These are phyloP conservation scores for Lipomyces japonicus DNA, from an alignment of 805 yeast species.

Conservation along the genomic window DNA sequence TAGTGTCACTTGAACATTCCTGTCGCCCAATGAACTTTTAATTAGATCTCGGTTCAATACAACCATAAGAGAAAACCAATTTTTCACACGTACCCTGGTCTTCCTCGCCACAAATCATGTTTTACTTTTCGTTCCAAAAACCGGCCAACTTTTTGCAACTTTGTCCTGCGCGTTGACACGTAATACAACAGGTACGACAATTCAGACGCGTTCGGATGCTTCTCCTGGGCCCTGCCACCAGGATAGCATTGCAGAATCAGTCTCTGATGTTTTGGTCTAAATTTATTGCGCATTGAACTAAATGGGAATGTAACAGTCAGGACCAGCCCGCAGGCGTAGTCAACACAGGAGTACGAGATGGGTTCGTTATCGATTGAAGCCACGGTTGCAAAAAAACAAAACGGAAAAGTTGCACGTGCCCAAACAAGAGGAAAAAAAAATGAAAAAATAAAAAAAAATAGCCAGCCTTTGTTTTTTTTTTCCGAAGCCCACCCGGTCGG, in stretches of 20 bases:
- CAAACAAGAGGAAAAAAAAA: too few relatives aligned
- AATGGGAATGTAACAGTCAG: conserved; percentile 12
- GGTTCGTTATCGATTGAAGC: neutral
- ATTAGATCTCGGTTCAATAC: too few relatives aligned
- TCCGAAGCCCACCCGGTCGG: too few relatives aligned
- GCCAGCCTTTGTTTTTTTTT: too few relatives aligned
- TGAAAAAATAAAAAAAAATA: too few relatives aligned
- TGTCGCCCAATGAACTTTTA: neutral
- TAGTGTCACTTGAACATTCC: conserved; percentile 74
- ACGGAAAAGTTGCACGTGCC: neutral
- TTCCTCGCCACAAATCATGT: conserved; percentile 55
- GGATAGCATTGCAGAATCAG: conserved; percentile 91
- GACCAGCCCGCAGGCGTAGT: conserved; percentile 21
- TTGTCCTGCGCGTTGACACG: conserved; percentile 83
- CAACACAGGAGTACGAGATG: conserved; percentile 12
- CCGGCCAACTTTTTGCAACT: conserved; percentile 78
- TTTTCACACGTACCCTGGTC: conserved; percentile 61
- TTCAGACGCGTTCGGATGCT: conserved; percentile 89
- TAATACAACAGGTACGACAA: conserved; percentile 82
- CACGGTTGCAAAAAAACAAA: neutral
- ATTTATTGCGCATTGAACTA: conserved; percentile 31
- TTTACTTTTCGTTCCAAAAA: conserved; percentile 61
- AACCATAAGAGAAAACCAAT: too few relatives aligned
- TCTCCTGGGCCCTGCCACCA: conserved; percentile 77
- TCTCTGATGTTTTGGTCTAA: conserved; percentile 82